A percentile compares a stretch with the other conserved stretches of the same genome.
Conservation (phyloP, 108 stramenopile genomes). For the Cyclostephanos tholiformis region DNA sequence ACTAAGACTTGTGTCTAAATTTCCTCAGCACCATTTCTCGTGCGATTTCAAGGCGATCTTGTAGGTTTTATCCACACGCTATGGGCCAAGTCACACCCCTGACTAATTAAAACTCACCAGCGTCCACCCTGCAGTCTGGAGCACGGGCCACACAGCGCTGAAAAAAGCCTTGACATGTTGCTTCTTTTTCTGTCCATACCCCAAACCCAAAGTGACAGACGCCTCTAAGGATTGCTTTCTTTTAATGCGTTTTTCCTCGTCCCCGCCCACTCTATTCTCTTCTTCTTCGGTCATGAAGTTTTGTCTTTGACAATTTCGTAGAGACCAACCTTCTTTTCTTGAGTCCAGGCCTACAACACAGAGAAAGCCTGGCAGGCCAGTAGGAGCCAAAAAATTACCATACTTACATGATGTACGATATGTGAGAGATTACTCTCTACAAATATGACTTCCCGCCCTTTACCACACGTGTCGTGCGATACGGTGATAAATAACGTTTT, state of each 20-base stretch:
- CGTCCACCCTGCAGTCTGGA: slow-evolving; percentile 56
- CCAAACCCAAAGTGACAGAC: slow-evolving; percentile 6
- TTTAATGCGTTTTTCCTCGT: slow-evolving; percentile 2
- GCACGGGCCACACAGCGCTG: slow-evolving; percentile 55
- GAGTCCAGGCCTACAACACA: too few relatives aligned
- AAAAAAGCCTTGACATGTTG: slow-evolving; percentile 56
- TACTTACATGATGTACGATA: too few relatives aligned
- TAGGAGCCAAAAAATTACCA: too few relatives aligned
- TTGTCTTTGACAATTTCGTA: background rate
- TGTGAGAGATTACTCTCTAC: too few relatives aligned
- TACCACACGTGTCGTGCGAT: too few relatives aligned
- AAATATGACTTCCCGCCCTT: too few relatives aligned
- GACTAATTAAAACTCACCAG: slow-evolving; percentile 42
- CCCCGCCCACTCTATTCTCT: background rate
- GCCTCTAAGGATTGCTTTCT: slow-evolving; percentile 3
- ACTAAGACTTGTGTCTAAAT: slow-evolving; percentile 3
- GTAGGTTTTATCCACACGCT: background rate
- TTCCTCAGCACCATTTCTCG: background rate
- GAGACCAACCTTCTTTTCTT: too few relatives aligned
- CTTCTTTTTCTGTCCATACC: slow-evolving; percentile 44
- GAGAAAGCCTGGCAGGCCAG: too few relatives aligned
- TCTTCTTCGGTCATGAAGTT: background rate
- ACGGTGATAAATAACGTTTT: too few relatives aligned
- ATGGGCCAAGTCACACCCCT: background rate
- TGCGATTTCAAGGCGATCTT: background rate